phyloP scores from a whole-genome alignment of 345 rosid genomes.

The Eutrema yunnanense region DNA sequence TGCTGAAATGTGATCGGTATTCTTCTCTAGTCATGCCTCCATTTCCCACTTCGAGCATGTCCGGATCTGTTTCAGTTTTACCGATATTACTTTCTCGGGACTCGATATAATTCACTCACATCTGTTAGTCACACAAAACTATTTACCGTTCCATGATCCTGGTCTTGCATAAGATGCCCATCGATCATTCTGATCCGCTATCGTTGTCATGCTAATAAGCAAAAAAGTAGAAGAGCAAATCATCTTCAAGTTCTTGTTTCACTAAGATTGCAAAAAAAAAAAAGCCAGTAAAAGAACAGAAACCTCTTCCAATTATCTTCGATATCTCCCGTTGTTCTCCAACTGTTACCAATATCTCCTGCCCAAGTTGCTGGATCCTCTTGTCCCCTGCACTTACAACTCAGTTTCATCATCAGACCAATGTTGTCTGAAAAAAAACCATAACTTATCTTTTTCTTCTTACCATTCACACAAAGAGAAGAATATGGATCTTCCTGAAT shows the following conservation, averaged over 20 bases:
- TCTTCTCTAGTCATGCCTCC: constrained; percentile 91
- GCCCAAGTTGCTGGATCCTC: constrained; percentile 95
- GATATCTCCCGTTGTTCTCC: constrained; percentile 90
- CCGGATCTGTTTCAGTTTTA: constrained; percentile 63
- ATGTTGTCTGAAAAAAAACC: neutral
- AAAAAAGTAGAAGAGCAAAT: neutral
- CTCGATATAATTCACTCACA: neutral
- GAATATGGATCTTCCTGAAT: constrained; percentile 71
- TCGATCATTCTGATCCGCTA: constrained; percentile 65
- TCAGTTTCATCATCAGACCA: constrained; percentile 1
- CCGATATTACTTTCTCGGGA: neutral
- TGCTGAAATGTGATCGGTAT: constrained; percentile 76
- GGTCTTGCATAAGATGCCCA: constrained; percentile 84
- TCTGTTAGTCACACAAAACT: neutral
- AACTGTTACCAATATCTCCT: constrained; percentile 71
- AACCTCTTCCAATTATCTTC: constrained; percentile 69
- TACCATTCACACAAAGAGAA: constrained; percentile 93
- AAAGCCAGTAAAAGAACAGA: neutral
- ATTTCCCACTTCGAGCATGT: constrained; percentile 98
- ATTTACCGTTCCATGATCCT: constrained; percentile 87
- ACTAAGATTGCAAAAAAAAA: neutral
- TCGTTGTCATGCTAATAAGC: constrained; percentile 53
- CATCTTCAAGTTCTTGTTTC: neutral
- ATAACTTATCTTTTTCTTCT: neutral
- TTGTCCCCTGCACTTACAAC: constrained; percentile 50